Percentiles rank a stretch among this genome's conserved stretches.
Evolutionary conservation across 1,284 basidiomycete species (phyloP).

Genomic region (Melampsora occidentalis): DNA sequence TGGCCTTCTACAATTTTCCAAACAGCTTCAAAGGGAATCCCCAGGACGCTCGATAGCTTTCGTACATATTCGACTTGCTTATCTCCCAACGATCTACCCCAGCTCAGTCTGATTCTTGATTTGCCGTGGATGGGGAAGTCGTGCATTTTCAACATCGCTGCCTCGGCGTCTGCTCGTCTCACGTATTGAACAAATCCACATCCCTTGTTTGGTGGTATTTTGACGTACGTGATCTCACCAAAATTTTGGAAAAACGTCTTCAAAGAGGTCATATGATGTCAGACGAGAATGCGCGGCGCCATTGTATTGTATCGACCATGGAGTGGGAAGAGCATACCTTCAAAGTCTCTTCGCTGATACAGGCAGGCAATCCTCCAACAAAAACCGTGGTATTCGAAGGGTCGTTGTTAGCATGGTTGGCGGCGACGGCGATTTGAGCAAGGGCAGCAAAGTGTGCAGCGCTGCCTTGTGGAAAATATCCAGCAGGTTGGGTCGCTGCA

Average conservation of each 20-base stretch:
- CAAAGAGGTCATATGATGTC: background rate
- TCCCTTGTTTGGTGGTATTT: slow-evolving; percentile 90
- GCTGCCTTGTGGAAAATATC: too few relatives aligned
- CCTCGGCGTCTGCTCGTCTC: slow-evolving; percentile 82
- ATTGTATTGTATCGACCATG: too few relatives aligned
- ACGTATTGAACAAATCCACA: slow-evolving; percentile 95
- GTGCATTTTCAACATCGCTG: slow-evolving; percentile 92
- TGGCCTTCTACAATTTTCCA: slow-evolving; percentile 42
- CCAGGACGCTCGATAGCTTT: slow-evolving; percentile 25
- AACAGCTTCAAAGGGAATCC: slow-evolving; percentile 35
- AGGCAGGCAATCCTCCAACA: slow-evolving; percentile 77
- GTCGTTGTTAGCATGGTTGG: slow-evolving; percentile 59
- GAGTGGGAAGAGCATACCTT: slow-evolving; percentile 55
- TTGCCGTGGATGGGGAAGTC: slow-evolving; percentile 88
- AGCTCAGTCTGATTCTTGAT: slow-evolving; percentile 76
- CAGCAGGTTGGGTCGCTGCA: slow-evolving; percentile 6
- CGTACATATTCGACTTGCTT: slow-evolving; percentile 46
- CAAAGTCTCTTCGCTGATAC: slow-evolving; percentile 81
- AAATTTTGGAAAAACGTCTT: slow-evolving; percentile 76
- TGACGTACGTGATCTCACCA: slow-evolving; percentile 89
- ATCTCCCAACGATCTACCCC: slow-evolving; percentile 65
- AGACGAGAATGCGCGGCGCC: background rate
- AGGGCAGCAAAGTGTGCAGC: slow-evolving; percentile 67
- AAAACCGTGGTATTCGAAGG: slow-evolving; percentile 91
- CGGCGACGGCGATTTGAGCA: slow-evolving; percentile 59